Base-by-base conservation (phyloP, 805 yeast genomes). In the Henningerozyma blattae region DNA sequence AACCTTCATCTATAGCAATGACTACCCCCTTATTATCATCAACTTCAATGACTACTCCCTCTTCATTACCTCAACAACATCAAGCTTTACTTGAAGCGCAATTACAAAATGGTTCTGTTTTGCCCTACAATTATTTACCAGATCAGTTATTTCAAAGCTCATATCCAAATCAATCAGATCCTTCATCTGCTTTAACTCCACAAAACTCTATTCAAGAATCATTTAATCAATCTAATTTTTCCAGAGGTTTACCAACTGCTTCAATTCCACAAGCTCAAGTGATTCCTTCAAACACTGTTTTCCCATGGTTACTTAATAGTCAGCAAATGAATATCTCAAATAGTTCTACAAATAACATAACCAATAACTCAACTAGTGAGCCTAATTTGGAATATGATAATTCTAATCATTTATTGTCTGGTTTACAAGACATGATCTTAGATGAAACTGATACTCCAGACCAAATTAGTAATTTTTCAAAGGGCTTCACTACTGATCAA, bases 401-500 rank as follows among this genome's bases (percentile, higher is more conserved):
- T 37, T 42, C 52, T 6, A 45, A 46, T 28, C 60, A 51, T 37
- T 31, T 50, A 22, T 44, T 54, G 17, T 49, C 49, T 15, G 56
- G 59, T n/a, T 36, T 56, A 19, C 50, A 51, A 39, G 49, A 53
- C 38, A 48, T 54, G 47, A 50, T 54, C 14, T 48, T 43, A 32
- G 55, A 52, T 18, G 60, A 55, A 32, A 41, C 46, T 1, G 59
- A 52, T 29, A 42, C 42, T 30, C 48, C 54, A 6, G 50, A 47
- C 15, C 44, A 44, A 10, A 45, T 48, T 12, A 53, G 55, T 31
- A 52, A 47, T 22, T 45, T 43, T 34, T 54, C 55, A 15, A 54
- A 52, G 27, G 50, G 48, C 2, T 50, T 48, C 28, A 55, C 58
- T 4, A 54, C 49, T 3, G 65, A 47, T 49, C 59, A 55, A 55